Percentiles rank a stretch among this genome's conserved stretches.
Conservation (phyloP, 768 basidiomycete species). For the Termitomyces sp. region DNA sequence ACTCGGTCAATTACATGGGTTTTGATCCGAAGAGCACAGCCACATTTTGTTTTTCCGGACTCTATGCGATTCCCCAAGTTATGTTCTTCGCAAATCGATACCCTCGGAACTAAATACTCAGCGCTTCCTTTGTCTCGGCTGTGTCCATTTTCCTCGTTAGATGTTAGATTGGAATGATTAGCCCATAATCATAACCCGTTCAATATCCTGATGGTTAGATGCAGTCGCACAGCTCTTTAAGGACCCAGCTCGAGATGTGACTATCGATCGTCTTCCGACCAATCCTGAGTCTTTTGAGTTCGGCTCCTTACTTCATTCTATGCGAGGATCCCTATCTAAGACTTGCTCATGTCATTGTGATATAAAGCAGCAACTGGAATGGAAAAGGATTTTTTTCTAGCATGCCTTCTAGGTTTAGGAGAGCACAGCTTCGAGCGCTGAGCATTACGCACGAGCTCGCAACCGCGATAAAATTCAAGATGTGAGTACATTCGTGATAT, state of each 20-base stretch:
- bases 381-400: conserved; percentile 2
- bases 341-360: conserved; percentile 2
- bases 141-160: not conserved
- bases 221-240: conserved; percentile 8
- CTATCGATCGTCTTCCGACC: conserved; percentile 9
- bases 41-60: not conserved
- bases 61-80: not conserved
- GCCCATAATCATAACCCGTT: not conserved
- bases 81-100: not conserved
- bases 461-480: conserved; percentile 35
- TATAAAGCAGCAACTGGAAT: conserved; percentile 14
- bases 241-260: conserved; percentile 4
- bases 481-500: conserved; percentile 16
- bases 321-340: conserved; percentile 7
- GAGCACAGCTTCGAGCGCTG: conserved; percentile 40
- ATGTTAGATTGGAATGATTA: conserved; percentile 5
- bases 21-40: not conserved
- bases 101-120: not conserved
- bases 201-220: not conserved
- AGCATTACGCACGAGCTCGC: conserved; percentile 46
- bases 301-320: conserved; percentile 12
- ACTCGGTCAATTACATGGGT: not conserved
- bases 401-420: conserved; percentile 31
- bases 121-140: conserved; percentile 7
- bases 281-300: conserved; percentile 11